phyloP scores from a whole-genome alignment of 2,329 filamentous ascomycete species.

The Penicillium sp. region DNA sequence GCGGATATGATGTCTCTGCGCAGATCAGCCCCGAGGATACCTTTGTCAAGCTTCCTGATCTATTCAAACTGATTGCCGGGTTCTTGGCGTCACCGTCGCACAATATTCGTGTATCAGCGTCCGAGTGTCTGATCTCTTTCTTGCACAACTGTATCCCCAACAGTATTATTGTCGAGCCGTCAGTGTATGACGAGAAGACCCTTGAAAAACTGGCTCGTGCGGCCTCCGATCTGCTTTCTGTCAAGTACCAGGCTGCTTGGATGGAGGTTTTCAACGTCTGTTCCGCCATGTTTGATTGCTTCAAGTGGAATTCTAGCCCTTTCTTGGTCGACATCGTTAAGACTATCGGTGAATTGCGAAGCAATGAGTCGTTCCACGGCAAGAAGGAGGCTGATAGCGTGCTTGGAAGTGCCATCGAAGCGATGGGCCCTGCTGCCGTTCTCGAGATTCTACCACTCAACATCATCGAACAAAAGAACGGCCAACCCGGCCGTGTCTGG shows the following conservation, averaged over 20 bases:
- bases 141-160: conserved; percentile 84
- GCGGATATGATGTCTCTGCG: conserved; percentile 90
- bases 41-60: conserved; percentile 80
- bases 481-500: conserved; percentile 86
- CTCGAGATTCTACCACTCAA: conserved; percentile 82
- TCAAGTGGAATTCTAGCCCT: conserved; percentile 81
- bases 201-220: conserved; percentile 73
- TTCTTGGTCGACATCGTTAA: conserved; percentile 72
- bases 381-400: conserved; percentile 95
- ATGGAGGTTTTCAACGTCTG: conserved; percentile 90
- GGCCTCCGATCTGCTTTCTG: conserved; percentile 71
- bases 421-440: conserved; percentile 84
- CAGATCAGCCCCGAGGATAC: conserved; percentile 87
- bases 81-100: conserved; percentile 85
- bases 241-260: conserved; percentile 94
- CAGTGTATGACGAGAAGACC: conserved; percentile 86
- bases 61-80: conserved; percentile 74
- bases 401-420: conserved; percentile 79
- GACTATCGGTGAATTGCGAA: conserved; percentile 79
- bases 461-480: conserved; percentile 70
- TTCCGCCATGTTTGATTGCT: conserved; percentile 77
- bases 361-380: conserved; percentile 81
- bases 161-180: conserved; percentile 79
- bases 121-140: conserved; percentile 92
- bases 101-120: conserved; percentile 91